A percentile compares a stretch with the other conserved stretches of the same genome.
Conservation (phyloP, 2,329 filamentous ascomycete genomes). For the Colletotrichum camelliae region DNA sequence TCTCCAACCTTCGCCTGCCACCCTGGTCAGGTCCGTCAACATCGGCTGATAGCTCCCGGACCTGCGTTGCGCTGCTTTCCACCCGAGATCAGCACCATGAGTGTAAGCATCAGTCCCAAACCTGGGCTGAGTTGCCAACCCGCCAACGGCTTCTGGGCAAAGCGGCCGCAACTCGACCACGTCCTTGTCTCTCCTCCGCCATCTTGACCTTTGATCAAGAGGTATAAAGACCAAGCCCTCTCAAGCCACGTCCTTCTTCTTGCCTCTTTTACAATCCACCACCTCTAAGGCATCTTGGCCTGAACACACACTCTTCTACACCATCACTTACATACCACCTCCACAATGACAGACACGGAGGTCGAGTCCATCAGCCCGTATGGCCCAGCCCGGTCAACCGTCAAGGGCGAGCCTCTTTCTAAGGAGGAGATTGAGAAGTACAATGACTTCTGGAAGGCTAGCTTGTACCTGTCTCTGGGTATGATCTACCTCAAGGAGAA, state of each 20-base stretch:
- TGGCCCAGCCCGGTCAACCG: constrained; percentile 68
- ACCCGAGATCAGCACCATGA: constrained; percentile 3
- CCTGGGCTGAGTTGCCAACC: neutral
- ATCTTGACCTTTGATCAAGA: neutral
- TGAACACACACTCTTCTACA: neutral
- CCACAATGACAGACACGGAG: constrained; percentile 33
- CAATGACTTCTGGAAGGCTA: constrained; percentile 76
- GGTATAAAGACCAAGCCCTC: constrained; percentile 5
- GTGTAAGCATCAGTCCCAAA: neutral
- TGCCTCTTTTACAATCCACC: neutral
- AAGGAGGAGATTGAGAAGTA: constrained; percentile 71
- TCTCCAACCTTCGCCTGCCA: neutral
- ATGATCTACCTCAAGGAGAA: constrained; percentile 84
- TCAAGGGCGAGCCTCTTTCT: constrained; percentile 66
- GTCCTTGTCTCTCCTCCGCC: neutral
- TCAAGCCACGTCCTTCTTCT: neutral
- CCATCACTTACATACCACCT: neutral
- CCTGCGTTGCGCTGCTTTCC: neutral
- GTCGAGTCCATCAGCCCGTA: constrained; percentile 67
- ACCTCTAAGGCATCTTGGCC: constrained; percentile 30
- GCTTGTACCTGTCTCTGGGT: constrained; percentile 75
- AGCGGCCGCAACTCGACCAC: neutral
- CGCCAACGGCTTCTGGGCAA: neutral
- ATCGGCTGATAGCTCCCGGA: constrained; percentile 10
- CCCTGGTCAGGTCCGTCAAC: constrained; percentile 1